A percentile compares a stretch with the other conserved stretches of the same genome.
phyloP scores from a whole-genome alignment of 2,329 filamentous ascomycete genomes.

The Monilinia fructigena region DNA sequence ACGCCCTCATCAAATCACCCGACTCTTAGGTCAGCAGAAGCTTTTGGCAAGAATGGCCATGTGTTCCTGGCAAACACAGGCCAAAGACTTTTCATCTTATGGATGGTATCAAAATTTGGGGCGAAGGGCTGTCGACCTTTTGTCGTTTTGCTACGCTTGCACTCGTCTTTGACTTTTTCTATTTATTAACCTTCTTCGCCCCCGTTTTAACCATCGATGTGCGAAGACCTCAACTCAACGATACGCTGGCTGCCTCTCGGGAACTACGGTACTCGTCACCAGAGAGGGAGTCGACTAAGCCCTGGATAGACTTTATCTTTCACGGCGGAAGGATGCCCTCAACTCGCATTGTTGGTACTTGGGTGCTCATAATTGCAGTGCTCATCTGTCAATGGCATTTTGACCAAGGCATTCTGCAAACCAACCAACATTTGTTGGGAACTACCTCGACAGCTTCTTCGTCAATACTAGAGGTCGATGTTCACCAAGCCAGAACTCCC shows the following conservation, averaged over 20 bases:
- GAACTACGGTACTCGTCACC: constrained; percentile 33
- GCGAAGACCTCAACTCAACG: constrained; percentile 70
- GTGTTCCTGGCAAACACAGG: constrained; percentile 64
- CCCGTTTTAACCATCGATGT: constrained; percentile 79
- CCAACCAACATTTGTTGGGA: constrained; percentile 22
- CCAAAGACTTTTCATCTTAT: constrained; percentile 68
- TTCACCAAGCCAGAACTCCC: constrained; percentile 74
- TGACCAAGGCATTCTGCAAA: constrained; percentile 48
- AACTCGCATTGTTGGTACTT: constrained; percentile 71
- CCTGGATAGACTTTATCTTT: constrained; percentile 62
- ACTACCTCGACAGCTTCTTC: constrained; percentile 29
- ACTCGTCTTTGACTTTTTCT: constrained; percentile 74
- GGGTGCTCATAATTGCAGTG: constrained; percentile 70
- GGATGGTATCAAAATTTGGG: constrained; percentile 54
- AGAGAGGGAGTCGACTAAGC: constrained; percentile 39
- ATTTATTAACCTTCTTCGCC: constrained; percentile 76
- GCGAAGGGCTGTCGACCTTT: constrained; percentile 66
- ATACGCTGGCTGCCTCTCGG: constrained; percentile 52
- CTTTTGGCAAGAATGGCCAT: constrained; percentile 70
- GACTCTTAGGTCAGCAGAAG: constrained; percentile 67
- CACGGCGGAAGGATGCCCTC: constrained; percentile 66
- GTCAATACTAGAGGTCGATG: constrained; percentile 52
- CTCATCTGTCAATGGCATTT: constrained; percentile 77
- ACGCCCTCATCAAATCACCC: constrained; percentile 68
- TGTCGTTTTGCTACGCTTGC: constrained; percentile 75